Percentiles rank a stretch among this genome's conserved stretches.
Conservation (phyloP, 2,329 filamentous ascomycete species). For the Aulographum hederae region DNA sequence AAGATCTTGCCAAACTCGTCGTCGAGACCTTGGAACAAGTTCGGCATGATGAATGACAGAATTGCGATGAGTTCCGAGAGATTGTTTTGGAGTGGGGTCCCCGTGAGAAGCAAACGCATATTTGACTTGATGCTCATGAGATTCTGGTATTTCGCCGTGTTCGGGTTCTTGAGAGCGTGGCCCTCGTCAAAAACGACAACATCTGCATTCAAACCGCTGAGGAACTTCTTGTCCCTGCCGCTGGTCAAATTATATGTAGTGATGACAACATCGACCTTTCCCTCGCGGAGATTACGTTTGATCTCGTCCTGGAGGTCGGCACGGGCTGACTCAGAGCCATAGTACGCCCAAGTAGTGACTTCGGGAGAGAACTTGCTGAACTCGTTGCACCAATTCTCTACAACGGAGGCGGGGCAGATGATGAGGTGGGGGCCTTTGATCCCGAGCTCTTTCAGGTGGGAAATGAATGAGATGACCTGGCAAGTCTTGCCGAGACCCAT, state of each 20-base stretch:
- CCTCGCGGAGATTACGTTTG: constrained; percentile 34
- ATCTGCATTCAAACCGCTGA: constrained; percentile 35
- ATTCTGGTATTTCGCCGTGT: constrained; percentile 63
- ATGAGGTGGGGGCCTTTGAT: constrained; percentile 60
- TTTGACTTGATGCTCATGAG: constrained; percentile 57
- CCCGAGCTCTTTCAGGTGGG: constrained; percentile 56
- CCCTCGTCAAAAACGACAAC: constrained; percentile 71
- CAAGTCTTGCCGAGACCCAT: constrained; percentile 95
- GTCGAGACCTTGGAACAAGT: constrained; percentile 58
- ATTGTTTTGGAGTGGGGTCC: constrained; percentile 90
- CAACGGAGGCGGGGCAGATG: constrained; percentile 79
- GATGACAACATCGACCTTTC: constrained; percentile 50
- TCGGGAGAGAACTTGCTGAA: constrained; percentile 72
- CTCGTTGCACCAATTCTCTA: constrained; percentile 90
- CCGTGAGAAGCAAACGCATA: constrained; percentile 77
- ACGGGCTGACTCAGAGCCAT: constrained; percentile 50
- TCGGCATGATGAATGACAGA: constrained; percentile 83
- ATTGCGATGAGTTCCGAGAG: constrained; percentile 79
- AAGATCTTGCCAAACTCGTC: constrained; percentile 77
- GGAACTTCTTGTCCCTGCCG: constrained; percentile 44
- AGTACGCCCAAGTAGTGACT: constrained; percentile 54
- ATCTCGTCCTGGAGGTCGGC: constrained; percentile 49
- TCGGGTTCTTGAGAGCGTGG: constrained; percentile 78
- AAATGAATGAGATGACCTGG: constrained; percentile 83
- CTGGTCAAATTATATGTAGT: constrained; percentile 52